Conservation (phyloP, 257 asterid genomes). For the Mentha longifolia region DNA sequence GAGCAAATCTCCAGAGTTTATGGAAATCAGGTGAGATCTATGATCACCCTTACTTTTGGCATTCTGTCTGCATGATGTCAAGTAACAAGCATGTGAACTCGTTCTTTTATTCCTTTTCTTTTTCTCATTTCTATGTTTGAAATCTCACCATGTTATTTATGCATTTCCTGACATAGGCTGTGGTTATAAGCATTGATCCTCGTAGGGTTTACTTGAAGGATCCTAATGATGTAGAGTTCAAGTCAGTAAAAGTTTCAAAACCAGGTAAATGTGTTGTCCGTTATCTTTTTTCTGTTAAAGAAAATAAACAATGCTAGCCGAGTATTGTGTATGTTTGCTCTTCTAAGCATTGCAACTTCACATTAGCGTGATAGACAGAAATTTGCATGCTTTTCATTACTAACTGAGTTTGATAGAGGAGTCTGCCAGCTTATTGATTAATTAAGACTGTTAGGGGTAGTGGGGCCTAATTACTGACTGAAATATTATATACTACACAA, state of each 20-base stretch:
- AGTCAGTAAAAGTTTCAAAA: slow-evolving; percentile 60
- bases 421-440: not conserved
- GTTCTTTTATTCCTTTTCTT: not conserved
- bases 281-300: not conserved
- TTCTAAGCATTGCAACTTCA: not conserved
- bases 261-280: slow-evolving; percentile 57
- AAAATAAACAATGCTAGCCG: not conserved
- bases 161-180: slow-evolving; percentile 59
- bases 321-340: not conserved
- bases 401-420: not conserved
- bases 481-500: not conserved
- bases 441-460: not conserved
- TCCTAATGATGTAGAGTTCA: slow-evolving; percentile 73
- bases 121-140: not conserved
- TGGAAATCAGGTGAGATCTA: slow-evolving; percentile 79
- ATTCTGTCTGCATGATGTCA: not conserved
- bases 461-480: not conserved
- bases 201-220: slow-evolving; percentile 77
- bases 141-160: slow-evolving; percentile 15
- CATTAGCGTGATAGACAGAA: not conserved
- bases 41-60: not conserved
- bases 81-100: slow-evolving; percentile 10
- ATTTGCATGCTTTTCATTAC: not conserved
- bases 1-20: slow-evolving; percentile 93
- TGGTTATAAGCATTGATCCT: slow-evolving; percentile 97